These are phyloP conservation scores for Fusarium sp. DNA, from an alignment of 2,329 filamentous ascomycete species.

Conservation along the genomic window DNA sequence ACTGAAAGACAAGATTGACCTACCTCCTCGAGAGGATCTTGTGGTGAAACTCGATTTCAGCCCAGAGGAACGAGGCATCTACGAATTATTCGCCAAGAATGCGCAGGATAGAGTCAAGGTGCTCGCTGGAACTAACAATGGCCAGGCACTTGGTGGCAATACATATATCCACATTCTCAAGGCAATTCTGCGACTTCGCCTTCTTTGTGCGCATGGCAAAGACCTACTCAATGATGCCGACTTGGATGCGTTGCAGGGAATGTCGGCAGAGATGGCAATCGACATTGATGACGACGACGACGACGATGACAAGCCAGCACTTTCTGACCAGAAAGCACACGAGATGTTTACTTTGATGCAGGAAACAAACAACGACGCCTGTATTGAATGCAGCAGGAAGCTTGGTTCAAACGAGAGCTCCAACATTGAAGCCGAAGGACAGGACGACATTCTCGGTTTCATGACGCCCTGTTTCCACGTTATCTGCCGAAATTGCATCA, in stretches of 20 bases:
- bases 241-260: conserved; percentile 82
- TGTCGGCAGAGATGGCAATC: conserved; percentile 88
- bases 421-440: conserved; percentile 70
- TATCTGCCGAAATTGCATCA: conserved; percentile 82
- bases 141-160: conserved; percentile 81
- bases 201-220: conserved; percentile 94
- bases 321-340: conserved; percentile 82
- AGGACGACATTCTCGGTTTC: conserved; percentile 78
- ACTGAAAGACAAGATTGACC: conserved; percentile 89
- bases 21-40: conserved; percentile 81
- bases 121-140: conserved; percentile 71
- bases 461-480: conserved; percentile 93
- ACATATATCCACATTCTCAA: conserved; percentile 96
- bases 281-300: conserved; percentile 88
- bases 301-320: conserved; percentile 69
- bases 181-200: conserved; percentile 88
- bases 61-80: conserved; percentile 80
- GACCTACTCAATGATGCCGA: conserved; percentile 91
- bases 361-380: conserved; percentile 83
- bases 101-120: conserved; percentile 85
- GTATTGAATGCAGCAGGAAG: conserved; percentile 77
- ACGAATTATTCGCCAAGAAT: conserved; percentile 87
- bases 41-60: conserved; percentile 83
- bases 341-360: conserved; percentile 88
- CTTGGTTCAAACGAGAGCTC: conserved; percentile 71